Evolutionary conservation across 2,329 filamentous ascomycete genomes (phyloP), one percentile per base, ranked within the genome.

Genomic region (Pyrenophora tritici-repentis): DNA sequence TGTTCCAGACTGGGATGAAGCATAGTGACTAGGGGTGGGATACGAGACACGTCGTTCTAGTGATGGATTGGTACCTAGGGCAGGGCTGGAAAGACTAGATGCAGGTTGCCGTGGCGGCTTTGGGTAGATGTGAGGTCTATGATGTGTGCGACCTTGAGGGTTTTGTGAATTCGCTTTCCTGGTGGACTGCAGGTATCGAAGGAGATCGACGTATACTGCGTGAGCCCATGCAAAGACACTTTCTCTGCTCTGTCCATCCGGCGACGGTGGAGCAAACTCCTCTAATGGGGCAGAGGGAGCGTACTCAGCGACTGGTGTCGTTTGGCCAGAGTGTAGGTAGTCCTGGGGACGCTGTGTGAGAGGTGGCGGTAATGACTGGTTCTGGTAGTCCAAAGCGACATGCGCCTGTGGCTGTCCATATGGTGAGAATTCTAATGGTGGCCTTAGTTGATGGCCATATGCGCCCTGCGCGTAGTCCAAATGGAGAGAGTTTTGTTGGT

Each of bases 111-210:
- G 79, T 14, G 84, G 84, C 24, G 84, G 84, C 60, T 81, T 84
- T 0, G 84, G 84, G 49, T 83, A 86, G 42, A 86, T 85, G 52
- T 78, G 80, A 3, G 83, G 83, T 59, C 83, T 81, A 36, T 76
- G 62, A 18, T 75, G 55, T 33, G 77, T 76, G 17, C 76, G 73
- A 18, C 73, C 74, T 47, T 77, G 75, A 7, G 68, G 62, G 48
- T 79, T 51, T 8, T 75, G 70, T 22, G 73, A 65, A 49, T 71
- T 72, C 22, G 69, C 63, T 41, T 75, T 77, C 14, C 76, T 66
- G 3, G 75, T 77, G 20, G 76, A 75, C 50, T 80, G 77, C 5
- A 80, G 70, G 60, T 74, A 79, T 36, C 70, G 78, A 37, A 81
- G 70, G 13, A 80, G 71, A 46, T 81, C 77, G 35, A 79, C 71